phyloP scores from a whole-genome alignment of 352 stramenopile genomes.

The Phytophthora sp. region DNA sequence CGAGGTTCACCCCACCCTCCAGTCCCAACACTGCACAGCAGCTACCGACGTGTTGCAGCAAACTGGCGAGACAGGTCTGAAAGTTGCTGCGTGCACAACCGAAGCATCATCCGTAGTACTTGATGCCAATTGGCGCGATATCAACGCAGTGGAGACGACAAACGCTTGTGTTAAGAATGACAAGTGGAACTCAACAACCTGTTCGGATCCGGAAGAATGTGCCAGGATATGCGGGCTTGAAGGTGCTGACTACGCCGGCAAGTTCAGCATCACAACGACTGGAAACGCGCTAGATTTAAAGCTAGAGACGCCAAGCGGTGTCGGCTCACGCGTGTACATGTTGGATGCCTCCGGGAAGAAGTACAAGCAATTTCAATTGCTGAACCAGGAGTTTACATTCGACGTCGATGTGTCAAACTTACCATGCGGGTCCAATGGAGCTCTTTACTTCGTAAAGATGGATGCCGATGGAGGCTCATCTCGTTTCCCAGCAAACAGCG shows the following conservation, averaged over 20 bases:
- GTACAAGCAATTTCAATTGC: conserved; percentile 55
- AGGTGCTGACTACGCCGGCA: not conserved
- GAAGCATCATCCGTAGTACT: not conserved
- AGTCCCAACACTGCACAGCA: not conserved
- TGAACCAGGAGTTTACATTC: conserved; percentile 63
- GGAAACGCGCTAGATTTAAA: not conserved
- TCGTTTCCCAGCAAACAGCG: conserved; percentile 37
- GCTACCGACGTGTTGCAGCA: not conserved
- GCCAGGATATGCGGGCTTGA: not conserved
- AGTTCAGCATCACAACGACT: not conserved
- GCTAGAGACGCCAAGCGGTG: not conserved
- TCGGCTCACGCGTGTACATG: not conserved
- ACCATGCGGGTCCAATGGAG: conserved; percentile 59
- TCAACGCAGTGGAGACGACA: not conserved
- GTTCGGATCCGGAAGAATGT: not conserved
- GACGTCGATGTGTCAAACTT: conserved; percentile 54
- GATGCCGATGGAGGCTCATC: conserved; percentile 43
- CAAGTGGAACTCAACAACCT: not conserved
- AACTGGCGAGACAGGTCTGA: not conserved
- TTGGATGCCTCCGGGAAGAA: not conserved
- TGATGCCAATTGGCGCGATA: not conserved
- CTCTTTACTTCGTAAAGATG: conserved; percentile 66
- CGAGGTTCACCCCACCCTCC: not conserved
- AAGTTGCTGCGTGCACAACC: not conserved
- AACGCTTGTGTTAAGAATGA: not conserved